Evolutionary conservation across 2,329 filamentous ascomycete genomes (phyloP).

Genomic region (Anisogramma anomala): DNA sequence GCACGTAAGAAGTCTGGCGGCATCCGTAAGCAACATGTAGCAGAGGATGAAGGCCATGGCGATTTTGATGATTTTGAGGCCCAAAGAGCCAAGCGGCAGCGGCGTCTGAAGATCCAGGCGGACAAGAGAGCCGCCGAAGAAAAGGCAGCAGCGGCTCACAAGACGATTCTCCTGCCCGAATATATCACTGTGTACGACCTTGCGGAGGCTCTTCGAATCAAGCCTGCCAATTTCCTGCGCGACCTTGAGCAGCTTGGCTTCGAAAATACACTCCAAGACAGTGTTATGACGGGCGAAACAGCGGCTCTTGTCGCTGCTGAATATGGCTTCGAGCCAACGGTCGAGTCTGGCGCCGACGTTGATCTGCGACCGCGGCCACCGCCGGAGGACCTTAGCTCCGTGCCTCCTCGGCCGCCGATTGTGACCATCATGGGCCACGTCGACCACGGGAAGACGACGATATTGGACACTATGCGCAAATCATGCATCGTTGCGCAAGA

Average conservation of each 20-base stretch:
- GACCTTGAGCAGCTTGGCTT: conserved; percentile 83
- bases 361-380: conserved; percentile 63
- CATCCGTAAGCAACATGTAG: conserved; percentile 12
- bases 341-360: conserved; percentile 51
- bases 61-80: conserved; percentile 31
- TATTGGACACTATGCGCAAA: conserved; percentile 85
- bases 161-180: conserved; percentile 67
- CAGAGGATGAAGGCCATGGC: conserved; percentile 25
- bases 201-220: conserved; percentile 61
- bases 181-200: conserved; percentile 83
- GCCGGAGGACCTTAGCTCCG: conserved; percentile 51
- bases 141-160: conserved; percentile 30
- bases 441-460: conserved; percentile 95
- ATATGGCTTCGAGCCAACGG: conserved; percentile 79
- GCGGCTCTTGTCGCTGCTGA: conserved; percentile 84
- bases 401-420: conserved; percentile 75
- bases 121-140: conserved; percentile 31
- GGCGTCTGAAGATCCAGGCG: conserved; percentile 29
- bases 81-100: conserved; percentile 26
- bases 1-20: conserved; percentile 2
- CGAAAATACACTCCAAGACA: conserved; percentile 69
- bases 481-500: conserved; percentile 84
- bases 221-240: conserved; percentile 55
- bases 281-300: conserved; percentile 81
- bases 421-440: conserved; percentile 99